Conservation (phyloP, 345 rosid species). For the Populus nigra region DNA sequence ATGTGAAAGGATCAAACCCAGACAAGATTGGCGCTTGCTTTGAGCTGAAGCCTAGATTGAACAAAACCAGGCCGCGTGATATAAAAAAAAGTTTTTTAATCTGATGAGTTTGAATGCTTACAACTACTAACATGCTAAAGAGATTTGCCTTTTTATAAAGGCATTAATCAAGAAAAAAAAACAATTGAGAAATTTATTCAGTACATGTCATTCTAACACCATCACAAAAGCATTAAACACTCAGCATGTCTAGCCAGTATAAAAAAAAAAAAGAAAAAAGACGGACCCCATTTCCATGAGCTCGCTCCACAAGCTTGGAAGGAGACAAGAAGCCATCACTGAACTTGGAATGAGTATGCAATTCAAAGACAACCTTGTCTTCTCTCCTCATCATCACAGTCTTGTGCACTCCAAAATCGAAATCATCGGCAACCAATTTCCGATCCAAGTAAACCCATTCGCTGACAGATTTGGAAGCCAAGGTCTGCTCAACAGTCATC, state of each 20-base stretch:
- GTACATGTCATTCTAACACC: too few species aligned
- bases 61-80: not conserved
- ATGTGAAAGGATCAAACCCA: not conserved
- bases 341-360: conserved; percentile 84
- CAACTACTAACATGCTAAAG: too few species aligned
- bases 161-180: too few species aligned
- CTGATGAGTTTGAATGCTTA: too few species aligned
- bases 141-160: too few species aligned
- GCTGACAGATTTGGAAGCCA: conserved; percentile 57
- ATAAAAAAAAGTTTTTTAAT: not conserved
- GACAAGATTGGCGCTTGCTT: not conserved
- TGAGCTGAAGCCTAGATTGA: not conserved
- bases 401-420: conserved; percentile 62
- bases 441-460: conserved; percentile 70
- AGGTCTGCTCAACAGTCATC: conserved; percentile 64
- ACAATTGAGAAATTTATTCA: too few species aligned
- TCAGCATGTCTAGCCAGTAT: not conserved
- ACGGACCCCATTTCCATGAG: conserved; percentile 83
- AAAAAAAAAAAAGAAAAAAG: not conserved
- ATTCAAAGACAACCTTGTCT: conserved; percentile 66
- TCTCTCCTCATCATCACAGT: conserved; percentile 29
- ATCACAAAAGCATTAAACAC: not conserved
- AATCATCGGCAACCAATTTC: conserved; percentile 22
- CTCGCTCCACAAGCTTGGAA: conserved; percentile 83
- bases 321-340: conserved; percentile 96